Evolutionary conservation across 257 asterid species (phyloP).

Genomic region (Penstemon eatonii): DNA sequence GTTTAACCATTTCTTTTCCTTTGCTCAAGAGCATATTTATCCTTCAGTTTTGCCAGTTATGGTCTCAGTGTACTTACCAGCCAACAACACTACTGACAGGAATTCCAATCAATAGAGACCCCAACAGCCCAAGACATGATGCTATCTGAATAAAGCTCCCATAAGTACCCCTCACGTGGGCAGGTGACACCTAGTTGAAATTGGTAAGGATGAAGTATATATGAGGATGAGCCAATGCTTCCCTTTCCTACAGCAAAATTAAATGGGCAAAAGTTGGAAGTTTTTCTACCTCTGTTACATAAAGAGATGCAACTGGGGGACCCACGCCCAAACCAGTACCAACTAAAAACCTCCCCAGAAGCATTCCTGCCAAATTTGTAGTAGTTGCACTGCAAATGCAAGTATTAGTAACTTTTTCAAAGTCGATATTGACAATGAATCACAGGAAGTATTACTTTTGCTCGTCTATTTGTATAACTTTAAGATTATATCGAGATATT

Average conservation of each 20-base stretch:
- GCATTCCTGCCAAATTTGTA: constrained; percentile 70
- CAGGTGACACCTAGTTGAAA: constrained; percentile 76
- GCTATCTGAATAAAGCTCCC: constrained; percentile 94
- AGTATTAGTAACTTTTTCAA: constrained; percentile 26
- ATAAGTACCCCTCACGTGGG: constrained; percentile 88
- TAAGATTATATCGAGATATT: not conserved
- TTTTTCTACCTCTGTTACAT: constrained; percentile 75
- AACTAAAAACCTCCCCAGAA: constrained; percentile 77
- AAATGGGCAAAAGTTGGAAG: constrained; percentile 9
- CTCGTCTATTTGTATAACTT: not conserved
- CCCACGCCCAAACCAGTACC: constrained; percentile 91
- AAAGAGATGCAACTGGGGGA: constrained; percentile 90
- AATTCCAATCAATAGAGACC: constrained; percentile 70
- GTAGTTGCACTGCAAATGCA: constrained; percentile 69
- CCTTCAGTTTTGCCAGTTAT: constrained; percentile 10
- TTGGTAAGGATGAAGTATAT: constrained; percentile 20
- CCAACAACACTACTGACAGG: constrained; percentile 71
- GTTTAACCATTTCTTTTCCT: constrained; percentile 10
- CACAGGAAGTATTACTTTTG: not conserved
- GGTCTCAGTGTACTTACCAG: constrained; percentile 56
- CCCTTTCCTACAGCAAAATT: constrained; percentile 15
- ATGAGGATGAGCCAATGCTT: constrained; percentile 1
- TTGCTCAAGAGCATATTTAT: not conserved
- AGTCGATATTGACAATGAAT: constrained; percentile 19
- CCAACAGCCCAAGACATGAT: constrained; percentile 78